Conservation (phyloP, 208 protist genomes). For the Crithidia brevicula region DNA sequence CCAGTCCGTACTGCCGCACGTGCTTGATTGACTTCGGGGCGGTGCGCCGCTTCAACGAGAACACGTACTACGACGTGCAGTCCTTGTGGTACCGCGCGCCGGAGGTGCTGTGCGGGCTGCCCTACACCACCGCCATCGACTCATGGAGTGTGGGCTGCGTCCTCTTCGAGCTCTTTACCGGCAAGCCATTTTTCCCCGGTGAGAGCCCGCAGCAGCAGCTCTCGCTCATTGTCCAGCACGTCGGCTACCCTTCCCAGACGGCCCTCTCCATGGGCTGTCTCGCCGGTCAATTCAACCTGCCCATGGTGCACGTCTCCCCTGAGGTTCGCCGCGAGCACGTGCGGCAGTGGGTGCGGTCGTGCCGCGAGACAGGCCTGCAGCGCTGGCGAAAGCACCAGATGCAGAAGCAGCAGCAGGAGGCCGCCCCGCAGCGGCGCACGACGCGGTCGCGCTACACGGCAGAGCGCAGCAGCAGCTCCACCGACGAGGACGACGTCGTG, state of each 20-base stretch:
- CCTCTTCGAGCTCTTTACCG: slow-evolving; percentile 91
- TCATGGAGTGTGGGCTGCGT: slow-evolving; percentile 94
- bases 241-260: slow-evolving; percentile 81
- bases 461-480: slow-evolving; percentile 22
- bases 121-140: slow-evolving; percentile 93
- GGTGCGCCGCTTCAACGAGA: slow-evolving; percentile 95
- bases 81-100: slow-evolving; percentile 93
- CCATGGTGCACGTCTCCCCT: slow-evolving; percentile 20
- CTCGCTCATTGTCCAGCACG: slow-evolving; percentile 87
- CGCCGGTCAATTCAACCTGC: slow-evolving; percentile 41
- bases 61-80: slow-evolving; percentile 96
- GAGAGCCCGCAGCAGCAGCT: slow-evolving; percentile 91
- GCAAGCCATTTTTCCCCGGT: slow-evolving; percentile 95
- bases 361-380: slow-evolving; percentile 31
- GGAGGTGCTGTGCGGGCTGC: slow-evolving; percentile 90
- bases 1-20: slow-evolving; percentile 38
- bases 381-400: slow-evolving; percentile 33
- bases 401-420: slow-evolving; percentile 30
- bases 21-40: slow-evolving; percentile 98
- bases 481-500: slow-evolving; percentile 20
- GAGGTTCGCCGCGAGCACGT: slow-evolving; percentile 30
- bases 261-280: slow-evolving; percentile 66
- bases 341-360: slow-evolving; percentile 30
- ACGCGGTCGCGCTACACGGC: slow-evolving; percentile 12
- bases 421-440: not conserved